Percentiles rank a stretch among this genome's conserved stretches.
These are phyloP conservation scores for Medicago truncatula DNA, from an alignment of 306 rosid genomes.

Conservation along the genomic window DNA sequence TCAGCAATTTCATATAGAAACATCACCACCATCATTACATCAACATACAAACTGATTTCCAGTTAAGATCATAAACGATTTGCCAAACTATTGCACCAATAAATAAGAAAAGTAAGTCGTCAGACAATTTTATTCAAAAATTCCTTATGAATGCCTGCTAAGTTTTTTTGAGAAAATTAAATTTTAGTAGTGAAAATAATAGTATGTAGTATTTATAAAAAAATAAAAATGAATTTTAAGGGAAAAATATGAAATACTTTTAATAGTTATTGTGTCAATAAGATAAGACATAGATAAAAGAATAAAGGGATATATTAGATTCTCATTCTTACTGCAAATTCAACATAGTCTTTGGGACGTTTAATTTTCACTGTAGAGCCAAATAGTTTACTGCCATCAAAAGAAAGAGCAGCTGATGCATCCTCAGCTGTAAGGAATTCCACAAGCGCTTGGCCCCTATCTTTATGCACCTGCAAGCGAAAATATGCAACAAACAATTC, in stretches of 20 bases:
- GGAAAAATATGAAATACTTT: slow-evolving; percentile 25
- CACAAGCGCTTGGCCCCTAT: slow-evolving; percentile 82
- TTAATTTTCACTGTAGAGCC: slow-evolving; percentile 78
- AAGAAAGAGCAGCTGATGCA: slow-evolving; percentile 88
- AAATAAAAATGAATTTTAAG: slow-evolving; percentile 14
- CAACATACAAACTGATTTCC: slow-evolving; percentile 17
- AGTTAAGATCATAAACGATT: background rate
- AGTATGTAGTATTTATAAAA: slow-evolving; percentile 23
- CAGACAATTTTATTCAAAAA: slow-evolving; percentile 19
- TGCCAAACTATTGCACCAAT: slow-evolving; percentile 22
- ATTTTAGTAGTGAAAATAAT: slow-evolving; percentile 21
- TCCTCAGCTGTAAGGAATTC: slow-evolving; percentile 95
- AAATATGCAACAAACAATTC: slow-evolving; percentile 44
- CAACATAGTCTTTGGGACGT: slow-evolving; percentile 92
- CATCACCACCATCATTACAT: slow-evolving; percentile 31
- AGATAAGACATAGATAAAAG: slow-evolving; percentile 18
- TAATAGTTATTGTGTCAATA: slow-evolving; percentile 26
- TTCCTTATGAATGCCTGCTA: slow-evolving; percentile 1
- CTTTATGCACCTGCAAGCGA: slow-evolving; percentile 78
- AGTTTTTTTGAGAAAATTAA: slow-evolving; percentile 21
- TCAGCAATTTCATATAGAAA: slow-evolving; percentile 18
- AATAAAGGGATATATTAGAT: slow-evolving; percentile 41
- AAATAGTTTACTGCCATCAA: slow-evolving; percentile 73
- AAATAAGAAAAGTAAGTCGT: slow-evolving; percentile 38
- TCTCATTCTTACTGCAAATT: slow-evolving; percentile 79